Percentiles rank a stretch among this genome's conserved stretches.
Conservation (phyloP, 2,329 filamentous ascomycete genomes). For the Westerdykella ornata region DNA sequence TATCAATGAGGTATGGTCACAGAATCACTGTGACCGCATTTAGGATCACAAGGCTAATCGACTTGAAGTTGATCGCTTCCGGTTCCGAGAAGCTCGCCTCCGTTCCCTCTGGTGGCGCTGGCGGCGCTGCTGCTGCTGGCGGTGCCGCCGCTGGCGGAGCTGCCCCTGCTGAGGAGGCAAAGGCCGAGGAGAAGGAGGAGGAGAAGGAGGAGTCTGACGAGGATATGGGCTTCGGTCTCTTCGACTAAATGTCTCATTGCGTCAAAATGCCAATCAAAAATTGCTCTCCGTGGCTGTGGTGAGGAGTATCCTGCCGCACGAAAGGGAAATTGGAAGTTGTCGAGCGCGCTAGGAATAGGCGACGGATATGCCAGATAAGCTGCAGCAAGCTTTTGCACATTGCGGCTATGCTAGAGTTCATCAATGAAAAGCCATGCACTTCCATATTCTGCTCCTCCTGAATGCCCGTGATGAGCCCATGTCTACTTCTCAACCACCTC, state of each 20-base stretch:
- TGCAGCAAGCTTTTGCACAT: slow-evolving; percentile 13
- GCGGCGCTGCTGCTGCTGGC: slow-evolving; percentile 56
- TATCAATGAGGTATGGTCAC: slow-evolving; percentile 73
- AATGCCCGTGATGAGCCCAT: no score
- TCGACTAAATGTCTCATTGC: slow-evolving; percentile 49
- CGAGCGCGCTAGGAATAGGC: slow-evolving; percentile 30
- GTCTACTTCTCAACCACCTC: slow-evolving; percentile 5
- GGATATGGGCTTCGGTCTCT: slow-evolving; percentile 69
- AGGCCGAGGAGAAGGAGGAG: slow-evolving; percentile 59
- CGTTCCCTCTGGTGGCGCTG: slow-evolving; percentile 86
- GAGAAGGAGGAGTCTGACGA: slow-evolving; percentile 72
- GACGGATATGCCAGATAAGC: slow-evolving; percentile 11
- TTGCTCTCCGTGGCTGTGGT: slow-evolving; percentile 25
- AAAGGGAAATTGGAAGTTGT: slow-evolving; percentile 31
- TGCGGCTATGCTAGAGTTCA: slow-evolving; percentile 23
- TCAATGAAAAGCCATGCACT: slow-evolving; percentile 33
- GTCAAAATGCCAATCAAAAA: slow-evolving; percentile 14
- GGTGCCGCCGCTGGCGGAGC: slow-evolving; percentile 62
- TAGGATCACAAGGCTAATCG: slow-evolving; percentile 16
- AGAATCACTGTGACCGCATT: slow-evolving; percentile 30
- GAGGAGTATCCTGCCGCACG: slow-evolving; percentile 30
- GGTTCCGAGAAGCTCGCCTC: slow-evolving; percentile 92
- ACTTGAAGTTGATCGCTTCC: slow-evolving; percentile 73
- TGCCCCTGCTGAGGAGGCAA: slow-evolving; percentile 45
- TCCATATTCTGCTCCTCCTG: slow-evolving; percentile 1